Base-by-base conservation (phyloP, 768 basidiomycete genomes). In the Daedaleopsis nitida region DNA sequence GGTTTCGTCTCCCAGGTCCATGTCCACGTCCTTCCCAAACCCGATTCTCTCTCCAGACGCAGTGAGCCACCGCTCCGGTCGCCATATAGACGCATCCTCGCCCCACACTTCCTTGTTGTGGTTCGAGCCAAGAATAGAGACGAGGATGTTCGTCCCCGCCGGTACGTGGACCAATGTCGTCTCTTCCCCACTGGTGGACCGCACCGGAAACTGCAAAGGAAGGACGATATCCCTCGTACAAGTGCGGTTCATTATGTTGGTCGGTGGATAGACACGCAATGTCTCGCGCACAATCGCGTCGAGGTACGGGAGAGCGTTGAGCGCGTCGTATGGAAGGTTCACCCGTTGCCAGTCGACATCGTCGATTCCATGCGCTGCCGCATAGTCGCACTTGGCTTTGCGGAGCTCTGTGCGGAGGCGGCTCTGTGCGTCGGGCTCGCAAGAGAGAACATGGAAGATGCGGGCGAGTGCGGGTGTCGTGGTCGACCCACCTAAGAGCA, bases 31-130 rank as follows among this genome's bases (percentile, higher is more conserved):
- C 16, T 34, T 42, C 1, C 55, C 50, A 3, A 14, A 23, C 8
- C 50, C 52, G 12, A 49, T 35, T 16, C 45, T 58, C 44, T 56
- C 50, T 10, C 59, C 59, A 0, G 57, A 13, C 2, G 44, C 27
- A 9, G 54, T 57, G 13, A 88, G 73, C 88, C 89, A 90, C 14
- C 88, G 76, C 54, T 84, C 83, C 0, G 87, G 88, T 23, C 78
- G 73, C 69, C 86, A 90, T 39, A 77, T 78, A 14, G 79, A 77
- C 5, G 85, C 80, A 53, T 85, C 80, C 0, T 75, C 64, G 1
- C 88, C 88, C 88, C 89, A 90, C n/a, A 87, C 68, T 1, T 68
- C 69, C 54, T 75, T 77, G 12, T 82, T 78, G 13, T 74, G 71
- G 68, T 88, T 86, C 52, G 86, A 74, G 27, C 72, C 72, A 6